A percentile compares a stretch with the other conserved stretches of the same genome.
Evolutionary conservation across 495 filamentous ascomycete species (phyloP).

Genomic region (Beverwykella pulmonaria): DNA sequence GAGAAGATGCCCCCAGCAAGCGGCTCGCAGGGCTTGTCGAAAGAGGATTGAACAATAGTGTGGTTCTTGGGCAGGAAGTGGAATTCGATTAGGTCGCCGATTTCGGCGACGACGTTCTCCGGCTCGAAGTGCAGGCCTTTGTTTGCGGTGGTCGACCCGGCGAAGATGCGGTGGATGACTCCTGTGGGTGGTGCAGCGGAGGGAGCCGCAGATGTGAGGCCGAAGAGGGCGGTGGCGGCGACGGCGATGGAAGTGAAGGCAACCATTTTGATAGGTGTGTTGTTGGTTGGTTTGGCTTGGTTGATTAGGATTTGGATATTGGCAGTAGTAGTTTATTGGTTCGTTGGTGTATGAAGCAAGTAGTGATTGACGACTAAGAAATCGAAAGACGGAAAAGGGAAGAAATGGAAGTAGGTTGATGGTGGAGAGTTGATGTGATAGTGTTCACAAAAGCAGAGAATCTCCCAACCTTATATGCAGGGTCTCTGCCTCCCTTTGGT

Average conservation of each 20-base stretch:
- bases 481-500: background rate
- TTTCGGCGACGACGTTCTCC: constrained; percentile 36
- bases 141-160: constrained; percentile 30
- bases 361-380: constrained; percentile 17
- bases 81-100: constrained; percentile 36
- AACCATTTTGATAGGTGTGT: constrained; percentile 32
- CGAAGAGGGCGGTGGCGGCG: constrained; percentile 10
- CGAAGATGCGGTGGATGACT: constrained; percentile 35
- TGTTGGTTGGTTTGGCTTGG: too few relatives aligned
- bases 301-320: constrained; percentile 2
- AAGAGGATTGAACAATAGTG: constrained; percentile 37
- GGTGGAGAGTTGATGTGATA: background rate
- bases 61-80: constrained; percentile 41
- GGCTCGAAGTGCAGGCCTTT: constrained; percentile 37
- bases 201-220: constrained; percentile 21
- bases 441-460: background rate
- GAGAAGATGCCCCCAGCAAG: constrained; percentile 33
- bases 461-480: background rate
- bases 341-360: background rate
- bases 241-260: constrained; percentile 22
- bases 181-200: constrained; percentile 4
- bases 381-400: constrained; percentile 3
- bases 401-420: background rate
- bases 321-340: constrained; percentile 11
- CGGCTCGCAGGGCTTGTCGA: constrained; percentile 36